Evolutionary conservation across 2,329 filamentous ascomycete species (phyloP).

Genomic region (Bipolaris bicolor): DNA sequence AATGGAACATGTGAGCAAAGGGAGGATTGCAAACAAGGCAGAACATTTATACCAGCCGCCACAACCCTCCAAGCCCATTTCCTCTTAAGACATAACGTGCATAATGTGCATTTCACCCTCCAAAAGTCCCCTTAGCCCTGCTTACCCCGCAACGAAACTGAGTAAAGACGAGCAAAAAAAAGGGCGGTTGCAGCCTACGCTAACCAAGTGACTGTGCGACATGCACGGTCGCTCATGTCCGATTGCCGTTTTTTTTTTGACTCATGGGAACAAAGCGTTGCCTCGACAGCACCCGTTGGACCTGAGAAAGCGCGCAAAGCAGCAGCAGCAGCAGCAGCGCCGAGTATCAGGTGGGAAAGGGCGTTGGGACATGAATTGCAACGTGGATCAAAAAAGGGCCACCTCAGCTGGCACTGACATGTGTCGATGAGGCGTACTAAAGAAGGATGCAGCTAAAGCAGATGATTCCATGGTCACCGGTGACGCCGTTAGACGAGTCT

Average conservation of each 20-base stretch:
- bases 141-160: background rate
- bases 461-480: background rate
- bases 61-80: background rate
- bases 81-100: background rate
- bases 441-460: background rate
- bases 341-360: background rate
- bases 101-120: background rate
- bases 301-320: background rate
- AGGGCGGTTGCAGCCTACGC: constrained; percentile 9
- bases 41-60: background rate
- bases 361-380: background rate
- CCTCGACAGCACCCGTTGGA: too few relatives aligned
- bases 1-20: background rate
- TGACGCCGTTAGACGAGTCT: background rate
- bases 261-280: background rate
- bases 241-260: background rate
- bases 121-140: background rate
- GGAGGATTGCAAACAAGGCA: background rate
- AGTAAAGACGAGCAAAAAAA: constrained; percentile 1
- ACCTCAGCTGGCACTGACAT: background rate
- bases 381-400: background rate
- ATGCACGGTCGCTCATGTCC: background rate
- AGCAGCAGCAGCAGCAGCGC: too few relatives aligned
- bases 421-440: background rate
- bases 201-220: constrained; percentile 3